These are phyloP conservation scores for Astrephomene gubernaculifera DNA, from an alignment of 139 green algal genomes.

Conservation along the genomic window DNA sequence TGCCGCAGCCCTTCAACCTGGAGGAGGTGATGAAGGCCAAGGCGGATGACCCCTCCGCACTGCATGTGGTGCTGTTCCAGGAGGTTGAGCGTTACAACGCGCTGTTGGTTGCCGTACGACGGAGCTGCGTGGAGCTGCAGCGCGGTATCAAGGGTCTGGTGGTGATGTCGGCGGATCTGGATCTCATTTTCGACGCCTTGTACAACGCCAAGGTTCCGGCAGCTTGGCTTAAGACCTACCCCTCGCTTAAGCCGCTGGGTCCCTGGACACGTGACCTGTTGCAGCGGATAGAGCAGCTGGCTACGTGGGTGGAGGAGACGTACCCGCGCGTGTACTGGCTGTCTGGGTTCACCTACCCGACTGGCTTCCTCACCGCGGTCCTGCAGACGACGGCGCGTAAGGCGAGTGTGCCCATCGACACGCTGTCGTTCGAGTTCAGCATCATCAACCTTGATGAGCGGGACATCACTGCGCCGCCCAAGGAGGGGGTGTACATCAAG, in stretches of 20 bases:
- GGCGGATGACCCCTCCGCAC: conserved; percentile 77
- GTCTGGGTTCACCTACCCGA: conserved; percentile 89
- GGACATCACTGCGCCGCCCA: conserved; percentile 77
- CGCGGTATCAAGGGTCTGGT: conserved; percentile 88
- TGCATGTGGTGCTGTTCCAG: conserved; percentile 92
- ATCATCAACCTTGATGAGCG: conserved; percentile 82
- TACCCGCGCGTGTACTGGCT: conserved; percentile 91
- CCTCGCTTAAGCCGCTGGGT: conserved; percentile 84
- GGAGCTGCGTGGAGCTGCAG: conserved; percentile 72
- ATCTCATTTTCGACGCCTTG: conserved; percentile 81
- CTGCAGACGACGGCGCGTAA: conserved; percentile 86
- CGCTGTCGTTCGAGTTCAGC: conserved; percentile 84
- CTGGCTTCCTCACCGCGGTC: conserved; percentile 83
- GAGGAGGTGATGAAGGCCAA: conserved; percentile 84
- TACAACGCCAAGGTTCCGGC: conserved; percentile 73
- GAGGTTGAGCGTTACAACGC: conserved; percentile 92
- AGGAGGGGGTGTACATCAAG: conserved; percentile 89
- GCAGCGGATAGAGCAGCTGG: conserved; percentile 80
- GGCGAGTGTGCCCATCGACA: conserved; percentile 88
- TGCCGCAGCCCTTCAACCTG: conserved; percentile 82
- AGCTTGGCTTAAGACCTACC: conserved; percentile 86
- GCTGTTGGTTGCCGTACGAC: conserved; percentile 74
- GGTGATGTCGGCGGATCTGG: conserved; percentile 88
- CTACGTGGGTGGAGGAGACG: conserved; percentile 74
- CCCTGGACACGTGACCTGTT: conserved; percentile 88